Conservation (phyloP, 2,329 filamentous ascomycete genomes). For the Aspergillus vadensis region DNA sequence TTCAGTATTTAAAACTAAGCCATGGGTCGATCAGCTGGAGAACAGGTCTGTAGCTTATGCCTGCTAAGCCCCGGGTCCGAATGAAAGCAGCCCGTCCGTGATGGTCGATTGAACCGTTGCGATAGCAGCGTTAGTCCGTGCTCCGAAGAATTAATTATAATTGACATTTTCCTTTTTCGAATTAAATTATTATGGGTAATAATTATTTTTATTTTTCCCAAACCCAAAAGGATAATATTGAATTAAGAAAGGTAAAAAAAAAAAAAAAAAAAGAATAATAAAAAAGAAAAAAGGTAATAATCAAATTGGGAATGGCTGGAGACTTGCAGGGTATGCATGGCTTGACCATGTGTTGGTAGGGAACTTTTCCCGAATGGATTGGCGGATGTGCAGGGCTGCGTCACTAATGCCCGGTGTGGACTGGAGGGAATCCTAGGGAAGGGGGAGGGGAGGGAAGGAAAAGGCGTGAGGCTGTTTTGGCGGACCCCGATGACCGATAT, state of each 20-base stretch:
- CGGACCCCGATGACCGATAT: slow-evolving; percentile 26
- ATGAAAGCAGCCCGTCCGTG: slow-evolving; percentile 15
- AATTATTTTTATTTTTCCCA: slow-evolving; percentile 3
- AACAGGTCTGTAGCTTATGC: slow-evolving; percentile 19
- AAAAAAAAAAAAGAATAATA: not conserved
- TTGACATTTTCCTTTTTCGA: slow-evolving; percentile 10
- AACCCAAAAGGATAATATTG: not conserved
- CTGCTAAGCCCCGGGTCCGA: slow-evolving; percentile 28
- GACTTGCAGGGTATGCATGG: slow-evolving; percentile 19
- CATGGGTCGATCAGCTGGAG: slow-evolving; percentile 23
- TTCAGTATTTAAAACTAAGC: slow-evolving; percentile 24
- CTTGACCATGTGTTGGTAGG: slow-evolving; percentile 28
- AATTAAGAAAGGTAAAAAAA: not conserved
- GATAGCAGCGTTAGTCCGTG: slow-evolving; percentile 26
- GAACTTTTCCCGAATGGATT: slow-evolving; percentile 27
- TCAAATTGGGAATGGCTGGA: slow-evolving; percentile 3
- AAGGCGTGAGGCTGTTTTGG: slow-evolving; percentile 24
- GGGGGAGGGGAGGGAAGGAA: not conserved
- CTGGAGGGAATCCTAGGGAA: slow-evolving; percentile 14
- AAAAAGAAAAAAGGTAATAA: not conserved
- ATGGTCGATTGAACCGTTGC: slow-evolving; percentile 24
- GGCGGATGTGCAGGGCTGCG: slow-evolving; percentile 25
- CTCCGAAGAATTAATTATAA: slow-evolving; percentile 12
- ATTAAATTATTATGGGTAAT: not conserved
- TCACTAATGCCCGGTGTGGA: slow-evolving; percentile 20